Evolutionary conservation across 1,284 basidiomycete species (phyloP).

Genomic region (Schizophyllum commune): DNA sequence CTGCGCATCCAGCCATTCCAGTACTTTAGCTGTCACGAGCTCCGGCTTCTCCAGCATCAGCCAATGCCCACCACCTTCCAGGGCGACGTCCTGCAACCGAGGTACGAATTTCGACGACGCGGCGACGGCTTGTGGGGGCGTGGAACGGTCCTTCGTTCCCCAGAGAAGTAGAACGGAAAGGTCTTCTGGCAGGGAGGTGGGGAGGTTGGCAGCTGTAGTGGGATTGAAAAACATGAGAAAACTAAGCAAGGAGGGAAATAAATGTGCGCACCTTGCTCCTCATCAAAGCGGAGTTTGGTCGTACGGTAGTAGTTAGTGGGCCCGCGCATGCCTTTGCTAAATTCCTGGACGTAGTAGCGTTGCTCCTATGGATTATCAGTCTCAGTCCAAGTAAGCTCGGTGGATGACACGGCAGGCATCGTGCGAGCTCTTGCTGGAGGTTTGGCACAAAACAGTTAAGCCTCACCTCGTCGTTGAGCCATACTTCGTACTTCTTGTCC

Average conservation of each 20-base stretch:
- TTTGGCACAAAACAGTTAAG: constrained; percentile 5
- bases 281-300: constrained; percentile 44
- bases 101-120: constrained; percentile 27
- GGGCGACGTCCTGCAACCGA: constrained; percentile 36
- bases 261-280: constrained; percentile 45
- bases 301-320: constrained; percentile 69
- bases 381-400: not conserved
- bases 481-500: not conserved
- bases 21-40: not conserved
- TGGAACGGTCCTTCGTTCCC: constrained; percentile 45
- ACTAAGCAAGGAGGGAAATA: constrained; percentile 8
- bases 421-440: not conserved
- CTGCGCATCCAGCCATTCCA: not conserved
- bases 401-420: no score
- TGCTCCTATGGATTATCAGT: constrained; percentile 35
- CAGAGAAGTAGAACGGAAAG: constrained; percentile 57
- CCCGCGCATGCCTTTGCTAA: constrained; percentile 43
- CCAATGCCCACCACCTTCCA: constrained; percentile 60
- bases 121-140: constrained; percentile 1
- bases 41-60: constrained; percentile 40
- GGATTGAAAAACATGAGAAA: not conserved
- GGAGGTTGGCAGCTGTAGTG: constrained; percentile 21
- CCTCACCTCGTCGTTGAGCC: not conserved
- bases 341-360: constrained; percentile 37
- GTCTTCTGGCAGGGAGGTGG: constrained; percentile 30